Conservation (phyloP, 164 flowering plant species). For the Berberis thunbergii region DNA sequence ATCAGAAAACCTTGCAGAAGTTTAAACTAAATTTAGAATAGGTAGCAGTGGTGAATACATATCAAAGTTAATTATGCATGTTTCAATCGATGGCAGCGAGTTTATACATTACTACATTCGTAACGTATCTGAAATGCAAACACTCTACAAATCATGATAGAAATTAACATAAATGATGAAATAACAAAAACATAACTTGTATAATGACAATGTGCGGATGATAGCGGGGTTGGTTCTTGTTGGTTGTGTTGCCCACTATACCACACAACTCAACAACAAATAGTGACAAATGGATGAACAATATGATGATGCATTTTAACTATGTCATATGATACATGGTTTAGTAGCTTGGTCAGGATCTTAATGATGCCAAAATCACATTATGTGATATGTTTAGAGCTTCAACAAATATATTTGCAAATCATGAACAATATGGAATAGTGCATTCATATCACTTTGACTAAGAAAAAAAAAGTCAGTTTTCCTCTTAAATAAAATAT, state of each 20-base stretch:
- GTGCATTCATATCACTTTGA: neutral
- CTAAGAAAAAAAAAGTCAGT: neutral
- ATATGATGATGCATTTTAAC: slow-evolving; percentile 78
- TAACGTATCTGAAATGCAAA: slow-evolving; percentile 59
- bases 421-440: slow-evolving; percentile 57
- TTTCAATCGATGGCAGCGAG: slow-evolving; percentile 82
- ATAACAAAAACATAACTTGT: slow-evolving; percentile 64
- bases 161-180: slow-evolving; percentile 45
- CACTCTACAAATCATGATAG: slow-evolving; percentile 64
- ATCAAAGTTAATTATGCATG: slow-evolving; percentile 57
- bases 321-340: slow-evolving; percentile 65
- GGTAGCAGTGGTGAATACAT: slow-evolving; percentile 39
- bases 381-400: slow-evolving; percentile 74
- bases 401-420: slow-evolving; percentile 65
- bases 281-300: slow-evolving; percentile 61
- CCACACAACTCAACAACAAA: slow-evolving; percentile 49
- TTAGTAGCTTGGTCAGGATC: slow-evolving; percentile 48
- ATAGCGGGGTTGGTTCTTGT: slow-evolving; percentile 82
- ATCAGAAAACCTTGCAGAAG: slow-evolving; percentile 48
- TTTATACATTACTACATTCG: slow-evolving; percentile 80
- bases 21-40: slow-evolving; percentile 57
- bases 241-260: slow-evolving; percentile 86
- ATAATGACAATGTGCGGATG: slow-evolving; percentile 53
- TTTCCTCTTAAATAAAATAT: neutral
- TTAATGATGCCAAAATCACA: slow-evolving; percentile 42